Percentiles rank a stretch among this genome's conserved stretches.
Conservation (phyloP, 208 protist genomes). For the Trypanosoma caninum region DNA sequence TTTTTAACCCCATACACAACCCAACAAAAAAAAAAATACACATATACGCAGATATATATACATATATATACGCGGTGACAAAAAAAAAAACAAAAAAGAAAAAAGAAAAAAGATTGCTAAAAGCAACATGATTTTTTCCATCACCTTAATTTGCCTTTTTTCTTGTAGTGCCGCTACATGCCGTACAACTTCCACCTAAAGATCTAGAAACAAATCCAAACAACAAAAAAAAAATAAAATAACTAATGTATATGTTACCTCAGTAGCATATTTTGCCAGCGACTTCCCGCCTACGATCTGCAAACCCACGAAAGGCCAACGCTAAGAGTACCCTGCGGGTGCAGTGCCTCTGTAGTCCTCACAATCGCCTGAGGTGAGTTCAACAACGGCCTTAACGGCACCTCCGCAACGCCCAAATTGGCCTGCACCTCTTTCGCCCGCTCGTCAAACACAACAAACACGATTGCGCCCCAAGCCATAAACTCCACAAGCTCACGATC, state of each 20-base stretch:
- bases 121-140: background rate
- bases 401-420: constrained; percentile 67
- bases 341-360: constrained; percentile 43
- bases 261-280: no score
- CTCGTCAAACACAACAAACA: constrained; percentile 85
- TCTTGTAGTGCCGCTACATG: no score
- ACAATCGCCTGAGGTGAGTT: constrained; percentile 57
- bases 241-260: background rate
- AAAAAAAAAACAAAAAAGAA: background rate
- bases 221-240: constrained; percentile 27
- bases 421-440: constrained; percentile 50
- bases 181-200: no score
- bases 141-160: background rate
- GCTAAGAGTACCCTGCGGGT: constrained; percentile 65
- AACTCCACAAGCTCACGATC: constrained; percentile 65
- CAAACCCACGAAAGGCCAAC: constrained; percentile 77
- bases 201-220: constrained; percentile 9
- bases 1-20: background rate
- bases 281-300: constrained; percentile 11
- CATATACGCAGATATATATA: background rate
- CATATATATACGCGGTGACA: background rate
- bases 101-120: background rate
- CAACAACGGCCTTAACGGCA: constrained; percentile 65
- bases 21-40: background rate
- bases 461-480: constrained; percentile 49